These are phyloP conservation scores for Parietaria judaica DNA, from an alignment of 306 rosid species.

Conservation along the genomic window DNA sequence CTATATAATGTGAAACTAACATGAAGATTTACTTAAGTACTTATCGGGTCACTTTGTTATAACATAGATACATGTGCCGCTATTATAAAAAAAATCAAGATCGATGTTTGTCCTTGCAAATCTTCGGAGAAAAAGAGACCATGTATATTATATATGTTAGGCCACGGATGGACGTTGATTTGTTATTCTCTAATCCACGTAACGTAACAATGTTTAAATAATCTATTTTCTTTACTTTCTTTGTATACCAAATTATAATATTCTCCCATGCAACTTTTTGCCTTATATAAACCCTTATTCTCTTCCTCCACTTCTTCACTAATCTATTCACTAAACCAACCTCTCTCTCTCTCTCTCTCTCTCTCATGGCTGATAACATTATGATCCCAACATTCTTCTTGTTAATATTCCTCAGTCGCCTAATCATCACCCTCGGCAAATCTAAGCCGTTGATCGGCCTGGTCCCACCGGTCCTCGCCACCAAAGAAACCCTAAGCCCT, in stretches of 20 bases:
- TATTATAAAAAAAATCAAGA: too few relatives aligned
- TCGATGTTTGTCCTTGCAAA: conserved; percentile 21
- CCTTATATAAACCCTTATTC: neutral
- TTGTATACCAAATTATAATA: neutral
- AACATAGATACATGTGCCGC: too few relatives aligned
- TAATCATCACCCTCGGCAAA: conserved; percentile 29
- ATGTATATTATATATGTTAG: neutral
- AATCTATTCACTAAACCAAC: neutral
- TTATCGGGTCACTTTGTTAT: too few relatives aligned
- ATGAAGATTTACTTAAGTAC: too few relatives aligned
- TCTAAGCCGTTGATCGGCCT: conserved; percentile 22
- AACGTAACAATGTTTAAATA: too few relatives aligned
- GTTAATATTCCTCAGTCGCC: conserved; percentile 28
- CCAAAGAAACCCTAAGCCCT: conserved; percentile 11
- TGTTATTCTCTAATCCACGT: too few relatives aligned
- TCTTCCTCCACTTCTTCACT: conserved; percentile 4
- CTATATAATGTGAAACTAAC: neutral
- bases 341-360: neutral
- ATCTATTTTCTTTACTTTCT: too few relatives aligned
- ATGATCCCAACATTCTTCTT: conserved; percentile 18
- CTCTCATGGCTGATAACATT: conserved; percentile 31
- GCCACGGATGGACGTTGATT: neutral
- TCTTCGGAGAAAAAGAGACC: conserved; percentile 27
- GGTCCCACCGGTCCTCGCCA: conserved; percentile 14
- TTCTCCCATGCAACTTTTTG: conserved; percentile 36